Conservation (phyloP, 2,329 filamentous ascomycete genomes). For the Colletotrichum sp. region DNA sequence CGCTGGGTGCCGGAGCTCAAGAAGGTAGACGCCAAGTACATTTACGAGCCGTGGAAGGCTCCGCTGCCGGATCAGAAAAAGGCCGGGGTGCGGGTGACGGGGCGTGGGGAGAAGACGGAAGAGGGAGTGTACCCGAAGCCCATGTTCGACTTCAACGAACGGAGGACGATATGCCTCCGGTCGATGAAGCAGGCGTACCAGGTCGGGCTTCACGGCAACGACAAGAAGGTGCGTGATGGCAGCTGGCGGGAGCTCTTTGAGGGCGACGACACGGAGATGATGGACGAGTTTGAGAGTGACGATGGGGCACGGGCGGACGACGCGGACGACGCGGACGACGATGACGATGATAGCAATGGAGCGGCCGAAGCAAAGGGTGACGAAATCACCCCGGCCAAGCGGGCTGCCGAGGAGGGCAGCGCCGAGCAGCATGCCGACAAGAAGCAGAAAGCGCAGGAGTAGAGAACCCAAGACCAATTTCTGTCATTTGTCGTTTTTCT, state of each 20-base stretch:
- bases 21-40: constrained; percentile 67
- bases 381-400: constrained; percentile 19
- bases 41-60: constrained; percentile 82
- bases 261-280: constrained; percentile 41
- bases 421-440: constrained; percentile 20
- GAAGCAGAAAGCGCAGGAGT: background rate
- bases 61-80: constrained; percentile 70
- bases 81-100: constrained; percentile 66
- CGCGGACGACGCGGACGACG: constrained; percentile 26
- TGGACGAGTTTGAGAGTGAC: constrained; percentile 37
- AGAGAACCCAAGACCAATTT: too few relatives aligned
- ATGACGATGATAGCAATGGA: constrained; percentile 8
- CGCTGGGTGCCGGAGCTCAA: constrained; percentile 71
- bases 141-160: constrained; percentile 75
- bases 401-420: constrained; percentile 17
- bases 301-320: constrained; percentile 36
- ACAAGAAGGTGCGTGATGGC: constrained; percentile 65
- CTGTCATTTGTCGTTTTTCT: background rate
- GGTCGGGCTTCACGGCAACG: constrained; percentile 67
- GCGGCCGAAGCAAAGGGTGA: constrained; percentile 1
- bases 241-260: constrained; percentile 55
- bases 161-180: constrained; percentile 65
- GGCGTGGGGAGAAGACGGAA: constrained; percentile 49
- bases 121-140: constrained; percentile 70
- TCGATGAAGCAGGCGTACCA: constrained; percentile 74